Percentiles rank a stretch among this genome's conserved stretches.
Conservation (phyloP, 495 filamentous ascomycete species). For the Haplographium delicatum region DNA sequence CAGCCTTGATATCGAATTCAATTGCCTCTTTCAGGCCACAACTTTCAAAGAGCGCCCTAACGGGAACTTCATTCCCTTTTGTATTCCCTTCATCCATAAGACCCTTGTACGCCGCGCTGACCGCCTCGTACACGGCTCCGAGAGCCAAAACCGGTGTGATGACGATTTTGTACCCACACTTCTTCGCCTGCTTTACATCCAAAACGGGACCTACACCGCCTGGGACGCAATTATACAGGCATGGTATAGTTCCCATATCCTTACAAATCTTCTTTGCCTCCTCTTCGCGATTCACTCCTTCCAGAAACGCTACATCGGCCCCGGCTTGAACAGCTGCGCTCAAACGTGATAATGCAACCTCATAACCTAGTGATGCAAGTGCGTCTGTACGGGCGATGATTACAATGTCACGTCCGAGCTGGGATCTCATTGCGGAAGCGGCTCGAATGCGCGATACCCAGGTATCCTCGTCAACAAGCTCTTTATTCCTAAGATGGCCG, state of each 20-base stretch:
- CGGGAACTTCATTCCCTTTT: constrained; percentile 38
- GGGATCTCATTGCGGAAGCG: constrained; percentile 31
- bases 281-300: constrained; percentile 55
- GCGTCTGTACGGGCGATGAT: constrained; percentile 60
- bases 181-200: constrained; percentile 49
- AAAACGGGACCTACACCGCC: constrained; percentile 56
- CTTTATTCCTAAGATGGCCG: constrained; percentile 57
- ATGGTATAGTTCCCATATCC: constrained; percentile 51
- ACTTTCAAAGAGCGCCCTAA: constrained; percentile 29
- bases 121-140: constrained; percentile 47
- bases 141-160: constrained; percentile 53
- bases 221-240: constrained; percentile 60
- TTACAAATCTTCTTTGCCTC: constrained; percentile 46
- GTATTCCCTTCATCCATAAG: constrained; percentile 43
- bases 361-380: constrained; percentile 48
- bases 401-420: constrained; percentile 42
- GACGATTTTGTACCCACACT: constrained; percentile 58
- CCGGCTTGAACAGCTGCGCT: constrained; percentile 52
- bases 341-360: constrained; percentile 56
- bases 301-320: constrained; percentile 63
- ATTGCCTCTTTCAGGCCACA: constrained; percentile 21
- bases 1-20: constrained; percentile 21
- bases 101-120: constrained; percentile 38
- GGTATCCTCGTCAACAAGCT: constrained; percentile 46
- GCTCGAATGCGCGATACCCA: constrained; percentile 52